phyloP scores from a whole-genome alignment of 331 rosid genomes.

The Stylosanthes scabra region DNA sequence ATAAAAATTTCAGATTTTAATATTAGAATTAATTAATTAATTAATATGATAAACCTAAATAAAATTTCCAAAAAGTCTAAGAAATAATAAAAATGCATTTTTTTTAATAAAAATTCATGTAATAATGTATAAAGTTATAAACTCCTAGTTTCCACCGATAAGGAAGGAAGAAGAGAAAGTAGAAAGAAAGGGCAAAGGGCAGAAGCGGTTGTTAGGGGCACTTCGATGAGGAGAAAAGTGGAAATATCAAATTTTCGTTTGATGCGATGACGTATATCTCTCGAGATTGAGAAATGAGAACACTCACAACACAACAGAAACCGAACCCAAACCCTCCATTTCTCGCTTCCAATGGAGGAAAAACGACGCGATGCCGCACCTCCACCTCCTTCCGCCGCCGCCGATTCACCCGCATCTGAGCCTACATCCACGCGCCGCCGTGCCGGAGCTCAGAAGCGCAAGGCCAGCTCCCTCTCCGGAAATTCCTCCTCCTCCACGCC shows the following conservation, averaged over 20 bases:
- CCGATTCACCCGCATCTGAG: slow-evolving; percentile 73
- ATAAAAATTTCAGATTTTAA: too few relatives aligned
- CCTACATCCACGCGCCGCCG: slow-evolving; percentile 79
- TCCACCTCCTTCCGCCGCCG: slow-evolving; percentile 46
- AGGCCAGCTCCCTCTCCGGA: slow-evolving; percentile 53
- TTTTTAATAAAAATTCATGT: too few relatives aligned
- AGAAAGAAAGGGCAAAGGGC: background rate
- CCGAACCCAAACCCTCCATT: background rate
- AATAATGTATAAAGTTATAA: too few relatives aligned
- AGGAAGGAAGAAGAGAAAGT: background rate
- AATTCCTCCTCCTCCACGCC: slow-evolving; percentile 70
- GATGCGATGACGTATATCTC: background rate
- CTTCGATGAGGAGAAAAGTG: background rate
- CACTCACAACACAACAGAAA: background rate
- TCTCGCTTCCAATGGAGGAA: slow-evolving; percentile 69
- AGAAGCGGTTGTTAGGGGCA: too few relatives aligned
- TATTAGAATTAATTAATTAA: too few relatives aligned
- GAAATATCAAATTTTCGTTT: background rate
- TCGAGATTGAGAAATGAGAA: background rate
- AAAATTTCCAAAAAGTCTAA: too few relatives aligned
- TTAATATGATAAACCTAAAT: too few relatives aligned
- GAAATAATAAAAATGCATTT: too few relatives aligned
- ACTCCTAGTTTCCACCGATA: background rate
- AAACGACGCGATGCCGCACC: slow-evolving; percentile 73
- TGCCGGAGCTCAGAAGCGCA: slow-evolving; percentile 76